Percentiles rank a stretch among this genome's conserved stretches.
Conservation (phyloP, 257 asterid genomes). For the Solanum rostratum region DNA sequence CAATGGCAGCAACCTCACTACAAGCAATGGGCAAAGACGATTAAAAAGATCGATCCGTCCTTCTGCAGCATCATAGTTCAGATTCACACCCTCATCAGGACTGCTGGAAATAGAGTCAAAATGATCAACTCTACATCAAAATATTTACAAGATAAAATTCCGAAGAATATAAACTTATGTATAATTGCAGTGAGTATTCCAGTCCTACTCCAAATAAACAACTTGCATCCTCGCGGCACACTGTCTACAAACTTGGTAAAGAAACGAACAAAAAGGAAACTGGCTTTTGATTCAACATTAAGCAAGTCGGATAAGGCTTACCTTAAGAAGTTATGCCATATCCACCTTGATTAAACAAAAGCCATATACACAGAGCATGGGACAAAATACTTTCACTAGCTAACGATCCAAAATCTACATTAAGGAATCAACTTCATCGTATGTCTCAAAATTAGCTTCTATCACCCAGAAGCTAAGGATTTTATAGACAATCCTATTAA, state of each 20-base stretch:
- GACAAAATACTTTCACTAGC: neutral
- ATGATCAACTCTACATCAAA: neutral
- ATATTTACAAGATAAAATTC: neutral
- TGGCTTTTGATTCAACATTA: neutral
- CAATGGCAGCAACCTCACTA: conserved; percentile 78
- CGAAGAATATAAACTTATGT: neutral
- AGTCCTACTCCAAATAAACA: neutral
- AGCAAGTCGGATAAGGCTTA: neutral
- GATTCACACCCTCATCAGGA: conserved; percentile 14
- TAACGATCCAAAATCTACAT: neutral
- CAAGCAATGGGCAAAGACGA: conserved; percentile 82
- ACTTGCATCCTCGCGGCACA: neutral
- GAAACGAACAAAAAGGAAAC: neutral
- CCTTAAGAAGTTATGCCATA: neutral
- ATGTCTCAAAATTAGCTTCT: neutral
- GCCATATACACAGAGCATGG: neutral
- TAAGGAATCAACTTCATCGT: neutral
- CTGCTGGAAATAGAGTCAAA: conserved; percentile 15
- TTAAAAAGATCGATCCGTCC: conserved; percentile 38
- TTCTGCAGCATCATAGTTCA: conserved; percentile 23
- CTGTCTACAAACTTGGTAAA: neutral
- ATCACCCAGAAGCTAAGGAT: neutral
- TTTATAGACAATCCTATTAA: neutral
- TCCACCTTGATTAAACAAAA: neutral
- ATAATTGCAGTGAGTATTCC: neutral